Conservation (phyloP, 2,329 filamentous ascomycete genomes). For the Ophiostoma ulmi region DNA sequence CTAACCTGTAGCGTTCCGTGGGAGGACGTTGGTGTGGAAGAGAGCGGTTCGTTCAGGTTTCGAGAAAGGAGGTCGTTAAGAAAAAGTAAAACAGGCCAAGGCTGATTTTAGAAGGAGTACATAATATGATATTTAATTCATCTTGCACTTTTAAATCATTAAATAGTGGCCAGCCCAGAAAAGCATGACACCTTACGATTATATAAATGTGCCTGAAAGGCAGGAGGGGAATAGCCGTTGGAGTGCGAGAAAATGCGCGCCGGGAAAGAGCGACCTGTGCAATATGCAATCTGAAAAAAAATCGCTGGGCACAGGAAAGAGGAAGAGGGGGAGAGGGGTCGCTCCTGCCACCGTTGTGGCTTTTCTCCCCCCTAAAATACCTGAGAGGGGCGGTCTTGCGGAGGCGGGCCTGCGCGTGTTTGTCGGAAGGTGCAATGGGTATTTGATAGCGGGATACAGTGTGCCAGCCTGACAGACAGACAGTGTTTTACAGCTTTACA, state of each 20-base stretch:
- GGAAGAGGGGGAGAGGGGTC: conserved; percentile 16
- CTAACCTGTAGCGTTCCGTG: not conserved
- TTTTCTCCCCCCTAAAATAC: not conserved
- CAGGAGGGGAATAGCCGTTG: conserved; percentile 11
- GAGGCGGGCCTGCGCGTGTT: not conserved
- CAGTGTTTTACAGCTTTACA: not conserved
- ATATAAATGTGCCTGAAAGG: conserved; percentile 3
- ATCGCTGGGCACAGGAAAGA: not conserved
- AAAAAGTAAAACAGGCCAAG: conserved; percentile 3
- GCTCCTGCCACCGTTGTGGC: conserved; percentile 5
- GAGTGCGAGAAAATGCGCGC: not conserved
- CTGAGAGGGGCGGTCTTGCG: conserved; percentile 6
- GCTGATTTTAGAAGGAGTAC: not conserved
- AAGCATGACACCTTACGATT: conserved; percentile 1
- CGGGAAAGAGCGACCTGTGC: conserved; percentile 11
- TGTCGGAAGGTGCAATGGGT: not conserved
- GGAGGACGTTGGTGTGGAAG: not conserved
- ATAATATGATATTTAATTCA: not conserved
- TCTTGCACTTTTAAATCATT: not conserved
- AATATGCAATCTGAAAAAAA: conserved; percentile 4
- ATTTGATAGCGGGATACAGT: not conserved
- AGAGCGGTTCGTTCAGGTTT: not conserved
- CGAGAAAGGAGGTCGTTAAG: not conserved
- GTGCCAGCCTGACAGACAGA: not conserved
- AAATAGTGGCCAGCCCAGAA: not conserved